Percentiles rank a stretch among this genome's conserved stretches.
Conservation (phyloP, 495 filamentous ascomycete species). For the Pseudoneurospora amorphoporcata region DNA sequence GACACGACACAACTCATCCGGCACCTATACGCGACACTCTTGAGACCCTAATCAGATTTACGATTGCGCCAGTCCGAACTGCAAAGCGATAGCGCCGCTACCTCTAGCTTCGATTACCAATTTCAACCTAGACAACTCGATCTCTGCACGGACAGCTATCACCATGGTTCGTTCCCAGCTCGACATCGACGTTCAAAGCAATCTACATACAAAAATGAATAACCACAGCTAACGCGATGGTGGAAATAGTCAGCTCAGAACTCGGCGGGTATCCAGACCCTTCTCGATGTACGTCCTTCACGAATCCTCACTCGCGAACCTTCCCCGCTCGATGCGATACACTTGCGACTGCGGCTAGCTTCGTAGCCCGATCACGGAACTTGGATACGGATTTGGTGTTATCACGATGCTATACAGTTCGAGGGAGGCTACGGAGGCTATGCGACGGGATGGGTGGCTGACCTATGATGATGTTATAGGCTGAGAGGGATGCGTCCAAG, state of each 20-base stretch:
- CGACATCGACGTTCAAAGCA: background rate
- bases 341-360: background rate
- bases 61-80: background rate
- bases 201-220: background rate
- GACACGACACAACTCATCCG: background rate
- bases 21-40: background rate
- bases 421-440: too few species aligned
- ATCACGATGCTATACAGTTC: background rate
- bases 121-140: background rate
- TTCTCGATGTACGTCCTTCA: slow-evolving; percentile 77
- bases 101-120: background rate
- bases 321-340: background rate
- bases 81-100: background rate
- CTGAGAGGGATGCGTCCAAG: slow-evolving; percentile 97
- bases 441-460: background rate
- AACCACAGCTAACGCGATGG: background rate
- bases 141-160: background rate
- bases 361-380: too few species aligned
- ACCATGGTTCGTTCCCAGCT: slow-evolving; percentile 3
- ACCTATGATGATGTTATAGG: slow-evolving; percentile 38
- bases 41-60: background rate
- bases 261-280: slow-evolving; percentile 93
- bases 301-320: background rate
- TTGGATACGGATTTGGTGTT: too few species aligned
- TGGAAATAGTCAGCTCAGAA: slow-evolving; percentile 81